These are phyloP conservation scores for Aaosphaeria pasadenensis DNA, from an alignment of 2,329 filamentous ascomycete species.

Conservation along the genomic window DNA sequence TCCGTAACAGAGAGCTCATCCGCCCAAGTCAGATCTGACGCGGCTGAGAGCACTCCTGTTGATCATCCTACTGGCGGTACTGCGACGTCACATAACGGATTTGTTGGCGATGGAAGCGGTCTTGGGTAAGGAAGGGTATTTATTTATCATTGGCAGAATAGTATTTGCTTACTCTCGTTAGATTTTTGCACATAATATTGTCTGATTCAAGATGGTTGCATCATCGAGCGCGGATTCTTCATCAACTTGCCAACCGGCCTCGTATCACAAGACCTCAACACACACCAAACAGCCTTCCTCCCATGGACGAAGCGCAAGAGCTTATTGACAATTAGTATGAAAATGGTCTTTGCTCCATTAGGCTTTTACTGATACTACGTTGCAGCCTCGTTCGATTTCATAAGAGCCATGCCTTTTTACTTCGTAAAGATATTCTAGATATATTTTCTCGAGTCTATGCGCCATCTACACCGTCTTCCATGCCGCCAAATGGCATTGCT, in stretches of 20 bases:
- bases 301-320: neutral
- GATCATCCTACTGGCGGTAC: conserved; percentile 5
- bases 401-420: conserved; percentile 10
- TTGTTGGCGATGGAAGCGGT: conserved; percentile 14
- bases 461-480: neutral
- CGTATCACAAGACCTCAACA: conserved; percentile 4
- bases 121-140: conserved; percentile 2
- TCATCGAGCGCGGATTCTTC: conserved; percentile 8
- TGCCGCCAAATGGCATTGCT: neutral
- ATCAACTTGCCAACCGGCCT: conserved; percentile 10
- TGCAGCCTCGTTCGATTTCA: conserved; percentile 7
- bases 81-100: conserved; percentile 2
- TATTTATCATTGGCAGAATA: too few relatives aligned
- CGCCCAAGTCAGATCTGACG: conserved; percentile 3
- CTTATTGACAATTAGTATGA: neutral
- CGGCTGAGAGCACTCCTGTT: too few relatives aligned
- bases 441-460: conserved; percentile 8
- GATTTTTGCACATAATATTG: conserved; percentile 11
- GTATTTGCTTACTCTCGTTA: neutral
- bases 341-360: neutral
- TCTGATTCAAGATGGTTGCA: conserved; percentile 12
- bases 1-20: conserved; percentile 1
- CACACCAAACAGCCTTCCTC: conserved; percentile 1
- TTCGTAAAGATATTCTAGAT: conserved; percentile 6
- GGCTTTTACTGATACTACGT: neutral